Conservation (phyloP, 2,329 filamentous ascomycete species). For the Fulvia fulva region DNA sequence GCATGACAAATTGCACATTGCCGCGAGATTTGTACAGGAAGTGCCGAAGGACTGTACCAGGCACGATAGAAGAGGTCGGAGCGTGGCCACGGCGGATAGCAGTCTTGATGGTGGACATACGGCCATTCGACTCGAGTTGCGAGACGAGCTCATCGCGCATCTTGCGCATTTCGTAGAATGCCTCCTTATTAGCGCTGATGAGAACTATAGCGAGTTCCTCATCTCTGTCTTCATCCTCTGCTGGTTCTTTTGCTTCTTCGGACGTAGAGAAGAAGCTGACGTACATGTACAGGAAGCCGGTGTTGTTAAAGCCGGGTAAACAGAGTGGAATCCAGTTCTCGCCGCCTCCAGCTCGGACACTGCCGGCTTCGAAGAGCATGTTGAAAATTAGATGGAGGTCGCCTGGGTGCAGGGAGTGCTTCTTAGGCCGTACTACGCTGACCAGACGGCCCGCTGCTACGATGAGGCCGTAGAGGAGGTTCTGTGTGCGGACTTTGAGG, state of each 20-base stretch:
- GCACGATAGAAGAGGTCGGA: constrained; percentile 68
- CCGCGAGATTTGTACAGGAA: constrained; percentile 93
- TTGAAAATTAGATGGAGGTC: constrained; percentile 97
- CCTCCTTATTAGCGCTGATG: constrained; percentile 88
- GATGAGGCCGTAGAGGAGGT: constrained; percentile 85
- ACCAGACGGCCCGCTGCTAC: constrained; percentile 90
- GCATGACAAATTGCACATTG: constrained; percentile 96
- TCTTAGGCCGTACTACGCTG: constrained; percentile 88
- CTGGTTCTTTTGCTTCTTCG: constrained; percentile 28
- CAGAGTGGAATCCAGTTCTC: constrained; percentile 98
- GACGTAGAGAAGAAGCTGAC: constrained; percentile 82
- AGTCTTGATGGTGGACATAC: constrained; percentile 67
- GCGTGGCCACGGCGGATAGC: constrained; percentile 71
- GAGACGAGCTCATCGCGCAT: constrained; percentile 61
- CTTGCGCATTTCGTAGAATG: constrained; percentile 82
- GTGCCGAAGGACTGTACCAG: constrained; percentile 76
- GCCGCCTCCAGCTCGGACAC: constrained; percentile 85
- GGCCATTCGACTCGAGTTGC: constrained; percentile 72
- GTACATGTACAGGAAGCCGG: constrained; percentile 97
- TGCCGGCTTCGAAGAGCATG: constrained; percentile 95
- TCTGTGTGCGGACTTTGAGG: constrained; percentile 70
- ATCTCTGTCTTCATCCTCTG: constrained; percentile 32
- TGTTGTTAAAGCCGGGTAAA: constrained; percentile 93
- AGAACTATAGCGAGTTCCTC: constrained; percentile 84
- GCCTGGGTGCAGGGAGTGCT: constrained; percentile 91